Conservation (phyloP, 371 early-diverging fungal species). For the Saksenaea oblongispora region DNA sequence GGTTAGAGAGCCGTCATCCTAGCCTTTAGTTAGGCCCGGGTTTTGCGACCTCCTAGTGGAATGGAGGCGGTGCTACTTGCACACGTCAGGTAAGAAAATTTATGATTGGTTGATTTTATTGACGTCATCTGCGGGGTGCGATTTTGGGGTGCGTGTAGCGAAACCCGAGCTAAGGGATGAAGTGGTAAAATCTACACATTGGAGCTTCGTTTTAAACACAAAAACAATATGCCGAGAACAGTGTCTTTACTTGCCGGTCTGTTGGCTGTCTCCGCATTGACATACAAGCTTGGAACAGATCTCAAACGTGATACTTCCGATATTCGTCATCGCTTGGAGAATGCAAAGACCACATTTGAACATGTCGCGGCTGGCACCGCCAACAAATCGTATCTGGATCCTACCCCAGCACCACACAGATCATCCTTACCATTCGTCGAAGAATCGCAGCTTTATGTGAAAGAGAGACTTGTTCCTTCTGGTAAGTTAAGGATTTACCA, state of each 20-base stretch:
- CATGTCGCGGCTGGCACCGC: constrained; percentile 23
- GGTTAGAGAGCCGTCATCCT: too few species aligned
- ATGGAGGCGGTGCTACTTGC: too few species aligned
- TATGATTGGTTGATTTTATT: too few species aligned
- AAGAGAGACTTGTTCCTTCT: constrained; percentile 20
- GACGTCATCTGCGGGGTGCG: too few species aligned
- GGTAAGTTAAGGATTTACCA: constrained; percentile 5
- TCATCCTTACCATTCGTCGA: constrained; percentile 2
- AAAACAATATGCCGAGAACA: constrained; percentile 29
- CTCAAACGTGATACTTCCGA: constrained; percentile 18
- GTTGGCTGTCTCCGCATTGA: constrained; percentile 32
- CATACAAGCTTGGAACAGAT: constrained; percentile 32
- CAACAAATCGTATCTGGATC: constrained; percentile 3
- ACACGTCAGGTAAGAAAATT: too few species aligned
- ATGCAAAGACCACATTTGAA: constrained; percentile 22
- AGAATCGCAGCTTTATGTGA: constrained; percentile 21
- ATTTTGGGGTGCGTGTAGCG: too few species aligned
- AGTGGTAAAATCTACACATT: too few species aligned
- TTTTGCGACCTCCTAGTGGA: too few species aligned
- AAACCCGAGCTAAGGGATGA: too few species aligned
- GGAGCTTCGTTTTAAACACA: neutral
- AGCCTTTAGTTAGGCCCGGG: too few species aligned
- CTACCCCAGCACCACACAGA: neutral
- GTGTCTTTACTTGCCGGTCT: constrained; percentile 37
- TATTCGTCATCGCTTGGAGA: constrained; percentile 19